Evolutionary conservation across 305 asterid genomes (phyloP).

Genomic region (Plantago lanceolata): DNA sequence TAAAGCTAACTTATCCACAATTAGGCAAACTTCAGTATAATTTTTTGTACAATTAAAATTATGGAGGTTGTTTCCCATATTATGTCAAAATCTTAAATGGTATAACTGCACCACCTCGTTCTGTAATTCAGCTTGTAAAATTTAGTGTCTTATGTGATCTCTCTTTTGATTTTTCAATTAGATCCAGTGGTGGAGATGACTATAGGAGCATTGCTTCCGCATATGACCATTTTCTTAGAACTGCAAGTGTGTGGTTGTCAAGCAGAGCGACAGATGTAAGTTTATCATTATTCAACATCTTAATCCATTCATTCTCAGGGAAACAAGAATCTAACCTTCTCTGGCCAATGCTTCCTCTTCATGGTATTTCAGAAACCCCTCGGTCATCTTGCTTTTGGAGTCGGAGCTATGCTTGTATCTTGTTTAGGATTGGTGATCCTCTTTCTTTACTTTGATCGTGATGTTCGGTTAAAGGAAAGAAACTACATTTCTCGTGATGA

Average conservation of each 20-base stretch:
- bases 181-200: conserved; percentile 41
- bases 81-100: neutral
- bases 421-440: conserved; percentile 50
- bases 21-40: too few species aligned
- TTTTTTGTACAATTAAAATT: too few species aligned
- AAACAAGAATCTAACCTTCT: conserved; percentile 14
- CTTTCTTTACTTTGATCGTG: conserved; percentile 39
- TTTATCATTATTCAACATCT: conserved; percentile 17
- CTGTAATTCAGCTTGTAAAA: conserved; percentile 1
- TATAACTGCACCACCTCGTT: too few species aligned
- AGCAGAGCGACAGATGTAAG: conserved; percentile 86
- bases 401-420: conserved; percentile 61
- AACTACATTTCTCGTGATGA: conserved; percentile 24
- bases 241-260: conserved; percentile 78
- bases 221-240: conserved; percentile 52
- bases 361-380: conserved; percentile 60
- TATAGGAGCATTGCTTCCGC: conserved; percentile 38
- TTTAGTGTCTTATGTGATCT: conserved; percentile 21
- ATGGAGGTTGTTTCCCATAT: too few species aligned
- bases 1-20: too few species aligned
- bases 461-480: conserved; percentile 32
- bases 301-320: conserved; percentile 14
- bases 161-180: conserved; percentile 26
- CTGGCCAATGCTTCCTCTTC: conserved; percentile 13
- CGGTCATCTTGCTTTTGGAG: conserved; percentile 55